Conservation (phyloP, 345 rosid species). For the Limnanthes douglasii region DNA sequence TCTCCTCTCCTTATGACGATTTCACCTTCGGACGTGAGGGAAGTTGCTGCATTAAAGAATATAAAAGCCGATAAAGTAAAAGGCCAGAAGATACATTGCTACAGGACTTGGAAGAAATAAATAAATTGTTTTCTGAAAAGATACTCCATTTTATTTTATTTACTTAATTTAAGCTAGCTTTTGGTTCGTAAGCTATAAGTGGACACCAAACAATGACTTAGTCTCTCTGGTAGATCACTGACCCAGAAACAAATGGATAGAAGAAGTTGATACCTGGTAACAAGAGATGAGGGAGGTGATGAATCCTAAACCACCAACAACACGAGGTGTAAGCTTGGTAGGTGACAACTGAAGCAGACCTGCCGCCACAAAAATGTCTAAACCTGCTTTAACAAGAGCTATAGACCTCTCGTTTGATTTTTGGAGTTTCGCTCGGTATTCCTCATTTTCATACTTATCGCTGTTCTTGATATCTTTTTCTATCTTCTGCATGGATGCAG, state of each 20-base stretch:
- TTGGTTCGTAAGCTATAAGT: neutral
- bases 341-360: constrained; percentile 92
- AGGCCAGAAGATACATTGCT: neutral
- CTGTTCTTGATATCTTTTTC: constrained; percentile 58
- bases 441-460: constrained; percentile 52
- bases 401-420: constrained; percentile 74
- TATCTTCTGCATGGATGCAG: constrained; percentile 61
- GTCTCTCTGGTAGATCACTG: neutral
- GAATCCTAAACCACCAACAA: constrained; percentile 81
- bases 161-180: too few relatives aligned
- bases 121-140: neutral
- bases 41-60: constrained; percentile 33
- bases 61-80: neutral
- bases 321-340: constrained; percentile 75
- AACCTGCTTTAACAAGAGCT: constrained; percentile 64
- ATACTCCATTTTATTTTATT: too few relatives aligned
- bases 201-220: neutral
- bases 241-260: neutral
- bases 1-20: constrained; percentile 18
- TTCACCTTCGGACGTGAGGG: constrained; percentile 53
- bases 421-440: constrained; percentile 56
- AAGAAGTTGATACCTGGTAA: constrained; percentile 51
- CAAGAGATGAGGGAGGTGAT: constrained; percentile 78
- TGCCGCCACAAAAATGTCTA: constrained; percentile 75
- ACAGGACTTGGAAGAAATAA: neutral